phyloP scores from a whole-genome alignment of 2,329 filamentous ascomycete genomes.

The Microdochium nivale region DNA sequence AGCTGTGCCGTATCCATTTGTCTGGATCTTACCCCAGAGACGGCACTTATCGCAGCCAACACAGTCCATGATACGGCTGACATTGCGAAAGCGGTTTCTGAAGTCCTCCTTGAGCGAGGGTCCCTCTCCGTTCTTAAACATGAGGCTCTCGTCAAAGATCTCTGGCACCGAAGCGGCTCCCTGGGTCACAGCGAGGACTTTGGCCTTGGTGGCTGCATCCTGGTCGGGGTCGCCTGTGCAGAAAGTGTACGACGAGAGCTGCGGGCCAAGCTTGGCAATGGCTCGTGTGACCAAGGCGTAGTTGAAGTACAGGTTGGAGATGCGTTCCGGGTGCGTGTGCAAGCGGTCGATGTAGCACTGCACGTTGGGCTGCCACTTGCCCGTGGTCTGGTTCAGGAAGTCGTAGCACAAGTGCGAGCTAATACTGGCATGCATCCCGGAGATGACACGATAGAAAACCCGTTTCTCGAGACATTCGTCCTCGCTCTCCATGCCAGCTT shows the following conservation, averaged over 20 bases:
- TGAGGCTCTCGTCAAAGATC: slow-evolving; percentile 90
- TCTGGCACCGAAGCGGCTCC: slow-evolving; percentile 60
- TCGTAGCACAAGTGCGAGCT: slow-evolving; percentile 95
- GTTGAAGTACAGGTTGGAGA: slow-evolving; percentile 98
- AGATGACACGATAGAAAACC: slow-evolving; percentile 94
- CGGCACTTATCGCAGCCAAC: slow-evolving; percentile 98
- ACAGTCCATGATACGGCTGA: slow-evolving; percentile 95
- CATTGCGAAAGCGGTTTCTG: slow-evolving; percentile 92
- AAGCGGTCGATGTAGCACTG: slow-evolving; percentile 84
- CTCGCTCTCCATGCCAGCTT: slow-evolving; percentile 64
- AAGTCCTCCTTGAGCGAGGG: slow-evolving; percentile 91
- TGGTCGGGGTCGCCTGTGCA: slow-evolving; percentile 79
- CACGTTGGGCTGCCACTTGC: slow-evolving; percentile 85
- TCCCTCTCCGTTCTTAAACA: slow-evolving; percentile 77
- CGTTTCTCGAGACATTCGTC: slow-evolving; percentile 96
- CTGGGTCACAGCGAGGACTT: slow-evolving; percentile 68
- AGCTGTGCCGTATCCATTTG: slow-evolving; percentile 86
- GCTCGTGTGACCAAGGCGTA: slow-evolving; percentile 92
- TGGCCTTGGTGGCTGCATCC: slow-evolving; percentile 70
- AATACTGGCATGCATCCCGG: slow-evolving; percentile 97
- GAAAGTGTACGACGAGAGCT: slow-evolving; percentile 79
- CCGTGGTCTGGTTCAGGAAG: slow-evolving; percentile 90
- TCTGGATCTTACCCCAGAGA: slow-evolving; percentile 96
- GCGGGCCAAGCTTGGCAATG: slow-evolving; percentile 78
- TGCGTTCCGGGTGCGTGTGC: slow-evolving; percentile 76